Evolutionary conservation across 2,329 filamentous ascomycete genomes (phyloP).

Genomic region (Ophiostoma triangulosporum): DNA sequence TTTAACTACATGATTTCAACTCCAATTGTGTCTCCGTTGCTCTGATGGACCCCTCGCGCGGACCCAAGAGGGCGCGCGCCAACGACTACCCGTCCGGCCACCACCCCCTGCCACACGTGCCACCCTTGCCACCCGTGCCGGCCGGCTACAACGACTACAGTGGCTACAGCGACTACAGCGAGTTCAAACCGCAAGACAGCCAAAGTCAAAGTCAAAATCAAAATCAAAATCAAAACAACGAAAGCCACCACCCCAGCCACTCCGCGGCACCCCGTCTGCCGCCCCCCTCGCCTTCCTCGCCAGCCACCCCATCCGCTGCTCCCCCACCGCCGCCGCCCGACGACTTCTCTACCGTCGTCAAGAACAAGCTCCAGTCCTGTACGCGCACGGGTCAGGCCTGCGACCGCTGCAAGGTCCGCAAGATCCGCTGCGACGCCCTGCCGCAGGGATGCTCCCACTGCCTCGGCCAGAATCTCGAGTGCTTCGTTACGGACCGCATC

Average conservation of each 20-base stretch:
- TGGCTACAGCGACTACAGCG: neutral
- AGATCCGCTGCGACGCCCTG: slow-evolving; percentile 75
- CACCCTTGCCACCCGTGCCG: too few relatives aligned
- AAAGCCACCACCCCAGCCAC: neutral
- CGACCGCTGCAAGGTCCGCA: slow-evolving; percentile 80
- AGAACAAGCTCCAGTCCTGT: slow-evolving; percentile 40
- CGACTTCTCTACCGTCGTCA: slow-evolving; percentile 42
- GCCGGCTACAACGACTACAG: neutral
- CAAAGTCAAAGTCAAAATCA: too few relatives aligned
- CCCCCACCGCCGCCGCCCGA: slow-evolving; percentile 20
- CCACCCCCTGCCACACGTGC: neutral
- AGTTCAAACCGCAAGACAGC: too few relatives aligned
- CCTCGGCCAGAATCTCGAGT: slow-evolving; percentile 60
- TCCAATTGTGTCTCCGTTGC: neutral
- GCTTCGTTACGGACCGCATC: slow-evolving; percentile 76
- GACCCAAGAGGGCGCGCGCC: slow-evolving; percentile 4
- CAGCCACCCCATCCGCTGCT: neutral
- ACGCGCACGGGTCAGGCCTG: slow-evolving; percentile 69
- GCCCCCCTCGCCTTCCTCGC: neutral
- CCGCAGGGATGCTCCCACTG: slow-evolving; percentile 75
- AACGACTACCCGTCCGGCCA: neutral
- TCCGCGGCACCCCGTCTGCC: neutral
- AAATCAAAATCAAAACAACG: too few relatives aligned
- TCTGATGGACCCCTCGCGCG: slow-evolving; percentile 4
- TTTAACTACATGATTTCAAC: neutral